Percentiles rank a stretch among this genome's conserved stretches.
These are phyloP conservation scores for Lolium perenne DNA, from an alignment of 176 grass and related monocot species.

Conservation along the genomic window DNA sequence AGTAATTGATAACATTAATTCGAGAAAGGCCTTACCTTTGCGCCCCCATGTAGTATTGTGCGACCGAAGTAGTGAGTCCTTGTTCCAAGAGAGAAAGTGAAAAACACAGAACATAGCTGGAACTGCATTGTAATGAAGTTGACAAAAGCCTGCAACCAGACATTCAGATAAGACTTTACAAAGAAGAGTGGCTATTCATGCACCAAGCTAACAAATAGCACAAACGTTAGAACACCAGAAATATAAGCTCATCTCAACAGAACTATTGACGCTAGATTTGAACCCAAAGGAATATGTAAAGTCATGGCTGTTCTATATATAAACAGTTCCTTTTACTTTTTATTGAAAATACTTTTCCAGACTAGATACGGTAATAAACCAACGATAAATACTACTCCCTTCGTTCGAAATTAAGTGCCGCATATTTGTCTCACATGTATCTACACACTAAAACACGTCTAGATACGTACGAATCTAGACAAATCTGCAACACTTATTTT, in stretches of 20 bases:
- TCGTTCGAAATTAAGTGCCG: no score
- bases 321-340: neutral
- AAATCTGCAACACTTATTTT: no score
- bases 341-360: slow-evolving; percentile 3
- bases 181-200: neutral
- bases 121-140: slow-evolving; percentile 91
- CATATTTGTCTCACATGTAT: no score
- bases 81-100: slow-evolving; percentile 96
- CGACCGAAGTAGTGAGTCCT: slow-evolving; percentile 94
- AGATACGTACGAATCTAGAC: no score
- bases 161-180: slow-evolving; percentile 35
- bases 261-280: neutral
- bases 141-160: slow-evolving; percentile 74
- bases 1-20: neutral
- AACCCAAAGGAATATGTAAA: slow-evolving; percentile 11
- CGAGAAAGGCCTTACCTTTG: slow-evolving; percentile 59
- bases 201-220: slow-evolving; percentile 26
- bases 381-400: neutral
- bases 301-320: neutral
- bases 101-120: slow-evolving; percentile 91
- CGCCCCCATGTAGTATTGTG: slow-evolving; percentile 93
- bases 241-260: neutral
- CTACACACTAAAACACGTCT: no score
- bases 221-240: slow-evolving; percentile 27
- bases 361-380: slow-evolving; percentile 13